Conservation (phyloP, 1,284 basidiomycete species). For the Golubevia pallescens region DNA sequence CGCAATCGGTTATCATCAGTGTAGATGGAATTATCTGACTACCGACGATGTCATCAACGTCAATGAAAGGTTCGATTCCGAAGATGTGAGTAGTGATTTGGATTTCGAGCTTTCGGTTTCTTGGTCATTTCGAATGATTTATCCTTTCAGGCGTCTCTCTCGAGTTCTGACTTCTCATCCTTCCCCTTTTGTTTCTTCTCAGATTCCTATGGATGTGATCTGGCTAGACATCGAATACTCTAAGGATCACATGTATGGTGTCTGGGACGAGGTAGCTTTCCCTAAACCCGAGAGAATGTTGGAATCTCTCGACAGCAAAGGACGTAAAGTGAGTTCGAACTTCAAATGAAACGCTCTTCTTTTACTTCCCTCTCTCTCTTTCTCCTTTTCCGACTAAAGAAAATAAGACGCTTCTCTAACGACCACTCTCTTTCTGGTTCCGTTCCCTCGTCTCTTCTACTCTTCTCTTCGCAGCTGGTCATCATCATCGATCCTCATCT, state of each 20-base stretch:
- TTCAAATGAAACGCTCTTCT: background rate
- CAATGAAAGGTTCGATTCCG: constrained; percentile 84
- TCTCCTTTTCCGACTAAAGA: background rate
- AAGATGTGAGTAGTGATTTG: constrained; percentile 69
- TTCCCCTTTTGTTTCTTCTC: background rate
- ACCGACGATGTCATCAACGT: constrained; percentile 88
- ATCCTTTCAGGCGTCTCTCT: too few species aligned
- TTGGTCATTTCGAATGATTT: too few species aligned
- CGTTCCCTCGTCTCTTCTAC: too few species aligned
- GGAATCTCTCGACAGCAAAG: constrained; percentile 81
- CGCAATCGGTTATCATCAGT: constrained; percentile 94
- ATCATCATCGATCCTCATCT: constrained; percentile 96
- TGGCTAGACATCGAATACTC: constrained; percentile 97
- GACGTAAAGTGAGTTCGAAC: constrained; percentile 82
- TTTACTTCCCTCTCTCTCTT: background rate
- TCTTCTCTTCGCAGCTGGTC: constrained; percentile 85
- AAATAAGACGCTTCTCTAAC: background rate
- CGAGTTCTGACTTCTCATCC: too few species aligned
- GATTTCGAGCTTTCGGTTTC: too few species aligned
- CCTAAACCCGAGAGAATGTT: constrained; percentile 93
- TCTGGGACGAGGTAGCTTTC: constrained; percentile 92
- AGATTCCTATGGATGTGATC: constrained; percentile 91
- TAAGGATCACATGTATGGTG: constrained; percentile 73
- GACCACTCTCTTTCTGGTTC: background rate
- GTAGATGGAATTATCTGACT: constrained; percentile 96